Conservation (phyloP, 306 rosid species). For the Lablab purpureus region DNA sequence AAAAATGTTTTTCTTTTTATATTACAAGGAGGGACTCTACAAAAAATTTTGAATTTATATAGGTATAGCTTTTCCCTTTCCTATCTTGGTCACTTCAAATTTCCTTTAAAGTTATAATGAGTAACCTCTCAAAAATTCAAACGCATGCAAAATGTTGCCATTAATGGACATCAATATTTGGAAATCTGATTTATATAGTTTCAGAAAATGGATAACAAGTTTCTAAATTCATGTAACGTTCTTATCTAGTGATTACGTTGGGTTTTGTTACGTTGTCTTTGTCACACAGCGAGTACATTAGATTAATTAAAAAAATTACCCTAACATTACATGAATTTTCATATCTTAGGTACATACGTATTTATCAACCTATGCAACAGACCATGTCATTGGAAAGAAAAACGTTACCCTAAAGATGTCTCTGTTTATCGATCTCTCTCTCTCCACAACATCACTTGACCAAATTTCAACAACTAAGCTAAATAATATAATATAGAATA, state of each 20-base stretch:
- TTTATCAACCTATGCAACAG: background rate
- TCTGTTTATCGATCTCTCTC: background rate
- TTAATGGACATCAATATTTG: constrained; percentile 19
- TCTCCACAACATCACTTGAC: background rate
- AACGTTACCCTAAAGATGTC: background rate
- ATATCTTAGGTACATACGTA: background rate
- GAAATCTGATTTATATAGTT: constrained; percentile 2
- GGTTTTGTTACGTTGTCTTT: background rate
- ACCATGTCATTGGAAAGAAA: background rate
- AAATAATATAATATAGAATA: no score
- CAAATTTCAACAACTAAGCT: background rate
- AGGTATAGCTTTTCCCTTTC: constrained; percentile 3
- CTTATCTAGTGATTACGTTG: background rate
- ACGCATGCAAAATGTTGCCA: background rate
- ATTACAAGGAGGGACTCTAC: no score
- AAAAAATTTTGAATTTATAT: background rate
- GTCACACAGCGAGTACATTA: background rate
- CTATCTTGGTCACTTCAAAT: background rate
- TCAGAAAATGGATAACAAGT: constrained; percentile 4
- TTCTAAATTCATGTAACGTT: background rate
- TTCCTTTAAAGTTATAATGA: constrained; percentile 27
- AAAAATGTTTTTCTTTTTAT: no score
- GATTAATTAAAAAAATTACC: background rate
- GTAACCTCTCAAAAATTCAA: background rate
- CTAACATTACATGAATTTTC: background rate